Conservation (phyloP, 2,329 filamentous ascomycete genomes). For the Pseudocercospora crystallina region DNA sequence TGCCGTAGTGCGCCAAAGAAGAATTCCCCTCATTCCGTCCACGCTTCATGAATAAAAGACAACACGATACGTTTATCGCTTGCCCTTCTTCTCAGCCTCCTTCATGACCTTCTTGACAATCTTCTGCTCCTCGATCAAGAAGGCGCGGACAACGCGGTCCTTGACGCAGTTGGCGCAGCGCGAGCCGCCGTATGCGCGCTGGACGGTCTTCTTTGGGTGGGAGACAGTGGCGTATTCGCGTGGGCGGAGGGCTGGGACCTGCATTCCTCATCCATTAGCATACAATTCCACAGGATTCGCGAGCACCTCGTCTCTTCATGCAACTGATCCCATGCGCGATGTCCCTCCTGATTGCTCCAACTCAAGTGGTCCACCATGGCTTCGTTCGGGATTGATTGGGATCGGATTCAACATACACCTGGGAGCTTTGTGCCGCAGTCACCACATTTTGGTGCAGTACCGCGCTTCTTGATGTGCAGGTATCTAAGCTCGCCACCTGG, state of each 20-base stretch:
- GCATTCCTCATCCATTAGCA: conserved; percentile 16
- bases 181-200: conserved; percentile 96
- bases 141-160: conserved; percentile 95
- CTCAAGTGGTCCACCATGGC: background rate
- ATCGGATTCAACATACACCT: conserved; percentile 71
- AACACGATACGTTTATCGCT: conserved; percentile 25
- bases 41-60: background rate
- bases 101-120: conserved; percentile 99
- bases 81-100: conserved; percentile 78
- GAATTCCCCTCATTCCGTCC: background rate
- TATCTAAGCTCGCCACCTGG: conserved; percentile 93
- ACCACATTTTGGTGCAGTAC: conserved; percentile 97
- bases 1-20: conserved; percentile 16
- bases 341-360: too few relatives aligned
- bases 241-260: conserved; percentile 95
- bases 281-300: background rate
- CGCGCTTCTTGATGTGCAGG: conserved; percentile 99
- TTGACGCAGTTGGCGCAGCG: conserved; percentile 98
- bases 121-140: conserved; percentile 99
- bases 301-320: too few relatives aligned
- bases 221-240: conserved; percentile 97
- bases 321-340: too few relatives aligned
- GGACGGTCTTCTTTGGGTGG: conserved; percentile 98
- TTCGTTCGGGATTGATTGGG: background rate
- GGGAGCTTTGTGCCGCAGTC: conserved; percentile 97